phyloP scores from a whole-genome alignment of 306 rosid genomes.

The Senna tora region DNA sequence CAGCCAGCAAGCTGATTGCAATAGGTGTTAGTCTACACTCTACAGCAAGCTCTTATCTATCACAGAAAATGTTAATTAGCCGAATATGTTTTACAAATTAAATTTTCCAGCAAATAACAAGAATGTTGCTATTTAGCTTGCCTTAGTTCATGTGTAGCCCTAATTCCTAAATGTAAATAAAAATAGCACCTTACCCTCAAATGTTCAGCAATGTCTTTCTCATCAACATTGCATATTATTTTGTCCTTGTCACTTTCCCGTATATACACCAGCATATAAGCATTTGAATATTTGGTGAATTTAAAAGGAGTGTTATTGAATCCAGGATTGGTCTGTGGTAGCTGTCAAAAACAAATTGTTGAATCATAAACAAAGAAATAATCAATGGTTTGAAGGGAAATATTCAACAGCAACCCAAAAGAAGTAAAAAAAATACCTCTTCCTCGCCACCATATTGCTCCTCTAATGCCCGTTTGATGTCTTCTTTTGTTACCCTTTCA shows the following conservation, averaged over 20 bases:
- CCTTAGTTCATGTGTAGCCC: slow-evolving; percentile 1
- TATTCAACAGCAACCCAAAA: slow-evolving; percentile 19
- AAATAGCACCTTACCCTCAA: slow-evolving; percentile 70
- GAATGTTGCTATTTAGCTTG: slow-evolving; percentile 8
- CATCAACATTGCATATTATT: slow-evolving; percentile 90
- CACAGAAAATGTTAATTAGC: neutral
- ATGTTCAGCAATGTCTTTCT: slow-evolving; percentile 96
- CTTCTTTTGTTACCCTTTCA: slow-evolving; percentile 94
- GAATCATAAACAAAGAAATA: slow-evolving; percentile 28
- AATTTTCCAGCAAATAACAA: slow-evolving; percentile 15
- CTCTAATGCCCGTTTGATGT: slow-evolving; percentile 84
- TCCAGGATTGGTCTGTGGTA: slow-evolving; percentile 94
- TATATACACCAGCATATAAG: slow-evolving; percentile 94
- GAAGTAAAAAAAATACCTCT: slow-evolving; percentile 60
- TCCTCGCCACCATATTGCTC: slow-evolving; percentile 99
- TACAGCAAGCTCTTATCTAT: neutral
- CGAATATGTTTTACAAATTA: neutral
- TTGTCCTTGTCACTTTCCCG: slow-evolving; percentile 97
- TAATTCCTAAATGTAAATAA: slow-evolving; percentile 14
- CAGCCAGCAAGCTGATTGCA: slow-evolving; percentile 21
- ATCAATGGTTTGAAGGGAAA: slow-evolving; percentile 30
- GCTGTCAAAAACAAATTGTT: slow-evolving; percentile 48
- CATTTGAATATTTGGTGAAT: slow-evolving; percentile 93
- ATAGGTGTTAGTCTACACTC: slow-evolving; percentile 1
- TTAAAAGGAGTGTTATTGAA: slow-evolving; percentile 92